phyloP scores from a whole-genome alignment of 2,329 filamentous ascomycete genomes.

The Sarocladium strictum region DNA sequence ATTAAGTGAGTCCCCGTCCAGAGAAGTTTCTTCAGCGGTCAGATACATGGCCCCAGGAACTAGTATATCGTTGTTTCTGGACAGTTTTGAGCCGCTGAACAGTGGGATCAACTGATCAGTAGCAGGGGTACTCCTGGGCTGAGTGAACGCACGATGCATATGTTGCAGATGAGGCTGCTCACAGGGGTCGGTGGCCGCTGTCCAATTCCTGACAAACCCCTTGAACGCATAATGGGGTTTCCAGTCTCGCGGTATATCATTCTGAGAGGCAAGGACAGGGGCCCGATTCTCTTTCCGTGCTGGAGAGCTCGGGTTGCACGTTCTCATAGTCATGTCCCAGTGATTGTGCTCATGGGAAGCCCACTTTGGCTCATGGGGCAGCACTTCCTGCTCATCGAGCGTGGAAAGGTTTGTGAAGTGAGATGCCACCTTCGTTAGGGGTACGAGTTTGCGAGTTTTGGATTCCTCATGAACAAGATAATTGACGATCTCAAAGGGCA shows the following conservation, averaged over 20 bases:
- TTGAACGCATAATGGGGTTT: conserved; percentile 29
- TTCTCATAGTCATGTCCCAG: conserved; percentile 52
- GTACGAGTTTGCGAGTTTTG: conserved; percentile 18
- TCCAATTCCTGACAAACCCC: conserved; percentile 54
- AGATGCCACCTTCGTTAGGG: conserved; percentile 32
- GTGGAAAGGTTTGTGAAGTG: conserved; percentile 35
- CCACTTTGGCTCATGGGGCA: conserved; percentile 42
- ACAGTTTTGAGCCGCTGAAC: conserved; percentile 57
- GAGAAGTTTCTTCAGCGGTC: conserved; percentile 50
- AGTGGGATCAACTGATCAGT: conserved; percentile 52
- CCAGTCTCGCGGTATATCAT: conserved; percentile 29
- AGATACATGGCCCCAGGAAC: conserved; percentile 63
- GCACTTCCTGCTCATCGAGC: conserved; percentile 27
- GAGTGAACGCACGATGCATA: conserved; percentile 52
- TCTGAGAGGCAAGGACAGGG: conserved; percentile 23
- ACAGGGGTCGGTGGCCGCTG: conserved; percentile 51
- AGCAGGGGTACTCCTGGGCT: conserved; percentile 43
- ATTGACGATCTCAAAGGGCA: conserved; percentile 51
- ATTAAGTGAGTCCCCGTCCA: conserved; percentile 49
- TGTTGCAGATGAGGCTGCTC: conserved; percentile 46
- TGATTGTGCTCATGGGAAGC: conserved; percentile 33
- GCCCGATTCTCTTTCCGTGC: conserved; percentile 29
- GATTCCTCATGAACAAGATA: conserved; percentile 41
- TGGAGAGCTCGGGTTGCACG: conserved; percentile 52
- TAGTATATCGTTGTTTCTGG: conserved; percentile 57